These are phyloP conservation scores for Suillus americanus DNA, from an alignment of 768 basidiomycete species.

Conservation along the genomic window DNA sequence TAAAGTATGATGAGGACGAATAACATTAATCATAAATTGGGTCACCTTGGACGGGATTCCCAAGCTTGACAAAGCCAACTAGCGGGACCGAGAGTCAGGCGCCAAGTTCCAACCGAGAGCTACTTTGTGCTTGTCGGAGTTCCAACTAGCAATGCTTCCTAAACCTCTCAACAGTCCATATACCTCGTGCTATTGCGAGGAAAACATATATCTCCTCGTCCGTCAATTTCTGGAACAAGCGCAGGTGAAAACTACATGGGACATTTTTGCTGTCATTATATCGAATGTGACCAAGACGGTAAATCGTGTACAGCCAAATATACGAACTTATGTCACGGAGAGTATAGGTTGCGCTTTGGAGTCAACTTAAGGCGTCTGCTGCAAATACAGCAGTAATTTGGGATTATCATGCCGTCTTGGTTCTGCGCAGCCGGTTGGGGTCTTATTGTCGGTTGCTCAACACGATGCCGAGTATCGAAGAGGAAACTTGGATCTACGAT, in stretches of 20 bases:
- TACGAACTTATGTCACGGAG: background rate
- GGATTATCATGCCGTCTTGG: conserved; percentile 75
- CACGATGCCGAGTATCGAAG: conserved; percentile 9
- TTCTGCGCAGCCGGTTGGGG: conserved; percentile 39
- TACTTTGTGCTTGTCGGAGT: conserved; percentile 19
- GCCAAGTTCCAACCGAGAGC: background rate
- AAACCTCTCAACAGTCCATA: conserved; percentile 37
- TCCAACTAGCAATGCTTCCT: conserved; percentile 21
- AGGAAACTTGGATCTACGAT: conserved; percentile 63
- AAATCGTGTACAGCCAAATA: conserved; percentile 16
- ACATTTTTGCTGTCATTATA: conserved; percentile 58
- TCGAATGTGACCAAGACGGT: conserved; percentile 64
- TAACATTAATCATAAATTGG: background rate
- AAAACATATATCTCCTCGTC: conserved; percentile 66
- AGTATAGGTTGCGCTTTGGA: conserved; percentile 62
- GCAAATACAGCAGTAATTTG: conserved; percentile 50
- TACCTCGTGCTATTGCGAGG: conserved; percentile 69
- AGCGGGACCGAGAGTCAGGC: background rate
- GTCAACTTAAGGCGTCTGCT: conserved; percentile 46
- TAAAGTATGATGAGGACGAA: background rate
- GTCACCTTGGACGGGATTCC: background rate
- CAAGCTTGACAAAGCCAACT: background rate
- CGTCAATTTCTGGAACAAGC: conserved; percentile 38
- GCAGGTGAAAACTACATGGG: conserved; percentile 40
- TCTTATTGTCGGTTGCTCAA: conserved; percentile 2